Conservation (phyloP, 371 early-diverging fungal genomes). For the Apophysomyces trapeziformis region DNA sequence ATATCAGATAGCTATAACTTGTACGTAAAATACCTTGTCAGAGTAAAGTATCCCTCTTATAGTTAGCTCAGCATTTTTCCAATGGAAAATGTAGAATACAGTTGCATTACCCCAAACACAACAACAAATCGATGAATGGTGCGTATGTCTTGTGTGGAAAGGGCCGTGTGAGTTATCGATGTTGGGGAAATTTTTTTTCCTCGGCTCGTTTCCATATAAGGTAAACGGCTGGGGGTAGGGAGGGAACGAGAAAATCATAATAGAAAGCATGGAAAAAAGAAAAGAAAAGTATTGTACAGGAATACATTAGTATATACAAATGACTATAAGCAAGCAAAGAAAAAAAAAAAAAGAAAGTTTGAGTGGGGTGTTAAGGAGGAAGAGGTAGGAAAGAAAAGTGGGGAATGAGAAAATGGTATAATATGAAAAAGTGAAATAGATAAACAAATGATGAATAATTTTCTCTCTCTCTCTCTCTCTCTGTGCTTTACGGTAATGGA, state of each 20-base stretch:
- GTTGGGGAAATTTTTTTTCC: not conserved
- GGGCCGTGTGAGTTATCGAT: not conserved
- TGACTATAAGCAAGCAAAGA: not conserved
- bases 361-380: not conserved
- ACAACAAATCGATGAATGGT: no score
- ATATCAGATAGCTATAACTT: no score
- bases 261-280: not conserved
- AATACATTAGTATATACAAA: conserved; percentile 2
- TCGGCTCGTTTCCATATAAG: conserved; percentile 4
- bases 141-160: no score
- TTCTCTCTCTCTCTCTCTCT: not conserved
- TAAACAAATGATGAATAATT: not conserved
- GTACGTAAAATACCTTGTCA: no score
- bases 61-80: no score
- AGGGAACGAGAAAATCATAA: not conserved
- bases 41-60: no score
- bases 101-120: no score
- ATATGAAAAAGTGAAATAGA: conserved; percentile 8
- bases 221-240: not conserved
- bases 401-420: not conserved
- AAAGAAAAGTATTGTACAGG: not conserved
- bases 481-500: conserved; percentile 21
- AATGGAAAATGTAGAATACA: no score
- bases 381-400: not conserved
- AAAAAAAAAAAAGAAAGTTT: conserved; percentile 13